These are phyloP conservation scores for Carpinus viminea DNA, from an alignment of 306 rosid species.

Conservation along the genomic window DNA sequence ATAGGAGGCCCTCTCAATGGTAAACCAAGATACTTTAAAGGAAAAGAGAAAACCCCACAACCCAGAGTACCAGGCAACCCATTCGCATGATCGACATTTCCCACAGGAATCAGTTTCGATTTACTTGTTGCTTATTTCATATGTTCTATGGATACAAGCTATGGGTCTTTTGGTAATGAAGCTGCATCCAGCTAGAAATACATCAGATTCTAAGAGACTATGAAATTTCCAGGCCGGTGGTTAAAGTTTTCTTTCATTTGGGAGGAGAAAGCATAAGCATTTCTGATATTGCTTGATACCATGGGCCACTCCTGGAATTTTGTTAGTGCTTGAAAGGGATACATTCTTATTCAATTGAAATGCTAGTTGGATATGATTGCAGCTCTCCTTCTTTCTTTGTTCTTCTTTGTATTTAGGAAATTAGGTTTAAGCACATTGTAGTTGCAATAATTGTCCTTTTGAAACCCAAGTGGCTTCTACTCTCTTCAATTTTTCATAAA, in stretches of 20 bases:
- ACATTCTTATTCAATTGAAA: slow-evolving; percentile 1
- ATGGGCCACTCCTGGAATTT: background rate
- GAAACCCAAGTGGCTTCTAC: too few species aligned
- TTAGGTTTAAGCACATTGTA: background rate
- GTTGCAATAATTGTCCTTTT: too few species aligned
- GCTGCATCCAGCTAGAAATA: slow-evolving; percentile 29
- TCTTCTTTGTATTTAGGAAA: slow-evolving; percentile 16
- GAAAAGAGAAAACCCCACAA: too few species aligned
- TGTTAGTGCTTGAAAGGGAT: background rate
- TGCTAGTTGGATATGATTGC: slow-evolving; percentile 19
- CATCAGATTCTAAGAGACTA: slow-evolving; percentile 18
- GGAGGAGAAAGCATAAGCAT: background rate
- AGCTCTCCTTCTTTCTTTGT: background rate
- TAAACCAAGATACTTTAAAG: too few species aligned
- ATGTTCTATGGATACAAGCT: slow-evolving; percentile 36
- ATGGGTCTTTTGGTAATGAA: slow-evolving; percentile 37
- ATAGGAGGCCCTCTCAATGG: too few species aligned
- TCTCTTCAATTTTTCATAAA: too few species aligned
- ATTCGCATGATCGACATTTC: too few species aligned
- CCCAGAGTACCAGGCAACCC: too few species aligned
- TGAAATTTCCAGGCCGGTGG: slow-evolving; percentile 28
- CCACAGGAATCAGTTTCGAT: too few species aligned
- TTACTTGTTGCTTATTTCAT: background rate
- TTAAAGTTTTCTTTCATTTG: background rate
- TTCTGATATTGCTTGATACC: background rate